These are phyloP conservation scores for Globisporangium mamillatum DNA, from an alignment of 352 stramenopile species.

Conservation along the genomic window DNA sequence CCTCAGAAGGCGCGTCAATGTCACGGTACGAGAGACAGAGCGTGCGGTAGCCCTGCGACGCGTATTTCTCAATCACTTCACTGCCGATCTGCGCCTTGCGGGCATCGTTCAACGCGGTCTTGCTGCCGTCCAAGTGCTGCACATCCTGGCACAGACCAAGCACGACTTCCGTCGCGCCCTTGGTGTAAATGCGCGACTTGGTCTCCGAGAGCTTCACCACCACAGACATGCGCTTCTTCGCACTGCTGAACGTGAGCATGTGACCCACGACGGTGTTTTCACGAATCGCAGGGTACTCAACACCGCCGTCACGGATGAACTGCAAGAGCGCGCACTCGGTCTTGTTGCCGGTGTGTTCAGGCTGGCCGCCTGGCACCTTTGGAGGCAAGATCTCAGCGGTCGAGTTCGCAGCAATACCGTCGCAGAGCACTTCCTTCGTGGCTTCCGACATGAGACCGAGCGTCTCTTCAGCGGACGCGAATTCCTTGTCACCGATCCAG, in stretches of 20 bases:
- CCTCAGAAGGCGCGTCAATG: slow-evolving; percentile 20
- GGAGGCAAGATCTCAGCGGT: slow-evolving; percentile 56
- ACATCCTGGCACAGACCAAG: slow-evolving; percentile 46
- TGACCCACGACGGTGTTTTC: slow-evolving; percentile 36
- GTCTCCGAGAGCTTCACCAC: slow-evolving; percentile 44
- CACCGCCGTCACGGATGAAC: slow-evolving; percentile 46
- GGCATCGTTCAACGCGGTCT: slow-evolving; percentile 24
- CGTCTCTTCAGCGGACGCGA: slow-evolving; percentile 29
- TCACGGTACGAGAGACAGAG: slow-evolving; percentile 63
- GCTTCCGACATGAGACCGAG: slow-evolving; percentile 25
- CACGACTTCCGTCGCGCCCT: slow-evolving; percentile 59
- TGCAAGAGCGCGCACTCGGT: slow-evolving; percentile 61
- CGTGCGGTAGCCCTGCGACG: slow-evolving; percentile 65
- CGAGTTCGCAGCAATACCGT: slow-evolving; percentile 52
- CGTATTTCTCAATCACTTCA: slow-evolving; percentile 66
- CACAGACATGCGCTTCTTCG: slow-evolving; percentile 73
- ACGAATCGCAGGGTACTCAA: slow-evolving; percentile 44
- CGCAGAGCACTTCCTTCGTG: slow-evolving; percentile 40
- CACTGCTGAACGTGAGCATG: slow-evolving; percentile 67
- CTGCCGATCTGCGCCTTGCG: slow-evolving; percentile 35
- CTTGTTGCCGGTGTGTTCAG: slow-evolving; percentile 70
- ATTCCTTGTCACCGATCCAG: slow-evolving; percentile 60
- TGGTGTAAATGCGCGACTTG: slow-evolving; percentile 55
- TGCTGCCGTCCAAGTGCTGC: slow-evolving; percentile 41
- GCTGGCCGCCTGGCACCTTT: slow-evolving; percentile 37